A percentile compares a stretch with the other conserved stretches of the same genome.
Evolutionary conservation across 2,329 filamentous ascomycete species (phyloP).

Genomic region (Ophiosphaerella korrae): DNA sequence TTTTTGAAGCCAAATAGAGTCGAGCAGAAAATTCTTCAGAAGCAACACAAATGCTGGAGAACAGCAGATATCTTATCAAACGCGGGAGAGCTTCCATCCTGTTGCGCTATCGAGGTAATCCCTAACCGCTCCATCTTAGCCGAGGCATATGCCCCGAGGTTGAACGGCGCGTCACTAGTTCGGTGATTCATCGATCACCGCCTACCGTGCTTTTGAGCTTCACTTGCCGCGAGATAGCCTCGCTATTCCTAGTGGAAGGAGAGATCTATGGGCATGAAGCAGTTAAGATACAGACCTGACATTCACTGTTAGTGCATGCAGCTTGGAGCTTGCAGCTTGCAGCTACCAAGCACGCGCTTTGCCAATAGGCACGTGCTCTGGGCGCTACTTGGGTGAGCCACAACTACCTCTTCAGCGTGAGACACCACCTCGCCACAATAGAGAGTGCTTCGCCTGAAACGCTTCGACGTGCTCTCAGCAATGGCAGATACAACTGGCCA

Average conservation of each 20-base stretch:
- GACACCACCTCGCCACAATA: not conserved
- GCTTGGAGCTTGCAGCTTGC: too few species aligned
- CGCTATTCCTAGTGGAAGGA: too few species aligned
- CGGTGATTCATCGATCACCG: too few species aligned
- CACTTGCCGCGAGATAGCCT: too few species aligned
- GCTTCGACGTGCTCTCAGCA: conserved; percentile 1
- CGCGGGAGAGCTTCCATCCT: conserved; percentile 21
- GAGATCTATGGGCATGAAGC: too few species aligned
- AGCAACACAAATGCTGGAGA: conserved; percentile 7
- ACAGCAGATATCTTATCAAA: conserved; percentile 1
- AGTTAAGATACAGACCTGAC: too few species aligned
- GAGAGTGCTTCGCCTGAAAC: not conserved
- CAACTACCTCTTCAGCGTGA: conserved; percentile 2
- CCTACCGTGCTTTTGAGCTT: too few species aligned
- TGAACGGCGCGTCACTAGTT: conserved; percentile 6
- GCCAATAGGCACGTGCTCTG: conserved; percentile 14
- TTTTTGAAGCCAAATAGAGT: conserved; percentile 2
- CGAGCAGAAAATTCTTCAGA: not conserved
- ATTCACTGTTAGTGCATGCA: too few species aligned
- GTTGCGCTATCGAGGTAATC: conserved; percentile 29
- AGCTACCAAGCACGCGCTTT: too few species aligned
- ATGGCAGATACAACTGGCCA: conserved; percentile 37
- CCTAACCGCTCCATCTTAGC: conserved; percentile 36
- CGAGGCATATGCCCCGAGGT: conserved; percentile 45
- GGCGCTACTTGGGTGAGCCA: conserved; percentile 6